phyloP scores from a whole-genome alignment of 768 basidiomycete species.

The Russula brevipes region DNA sequence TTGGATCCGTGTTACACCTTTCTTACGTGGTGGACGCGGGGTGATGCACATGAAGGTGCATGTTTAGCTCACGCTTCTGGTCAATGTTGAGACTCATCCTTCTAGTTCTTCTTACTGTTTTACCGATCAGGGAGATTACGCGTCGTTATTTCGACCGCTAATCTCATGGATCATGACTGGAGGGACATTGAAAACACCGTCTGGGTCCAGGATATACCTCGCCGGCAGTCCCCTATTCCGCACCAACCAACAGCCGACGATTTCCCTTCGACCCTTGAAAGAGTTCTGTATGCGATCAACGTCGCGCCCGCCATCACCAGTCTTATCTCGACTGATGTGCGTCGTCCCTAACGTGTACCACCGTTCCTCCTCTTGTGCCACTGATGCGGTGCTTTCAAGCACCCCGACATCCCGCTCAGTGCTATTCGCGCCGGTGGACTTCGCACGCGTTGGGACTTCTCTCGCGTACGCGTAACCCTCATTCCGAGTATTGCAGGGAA shows the following conservation, averaged over 20 bases:
- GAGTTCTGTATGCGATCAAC: slow-evolving; percentile 53
- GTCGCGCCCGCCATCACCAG: slow-evolving; percentile 56
- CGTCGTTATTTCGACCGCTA: slow-evolving; percentile 79
- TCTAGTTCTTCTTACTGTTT: slow-evolving; percentile 52
- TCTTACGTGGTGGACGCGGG: slow-evolving; percentile 24
- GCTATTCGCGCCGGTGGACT: slow-evolving; percentile 49
- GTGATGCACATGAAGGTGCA: slow-evolving; percentile 25
- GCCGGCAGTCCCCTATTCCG: slow-evolving; percentile 36
- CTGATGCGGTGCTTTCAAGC: slow-evolving; percentile 35
- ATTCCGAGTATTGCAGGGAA: slow-evolving; percentile 82
- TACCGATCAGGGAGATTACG: slow-evolving; percentile 80
- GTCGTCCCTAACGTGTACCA: slow-evolving; percentile 20
- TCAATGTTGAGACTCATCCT: not conserved
- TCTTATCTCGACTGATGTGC: slow-evolving; percentile 47
- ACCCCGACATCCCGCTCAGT: slow-evolving; percentile 57
- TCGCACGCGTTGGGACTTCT: slow-evolving; percentile 75
- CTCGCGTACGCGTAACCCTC: slow-evolving; percentile 63
- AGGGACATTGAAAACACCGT: slow-evolving; percentile 82
- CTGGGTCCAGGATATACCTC: slow-evolving; percentile 85
- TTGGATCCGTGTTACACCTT: slow-evolving; percentile 25
- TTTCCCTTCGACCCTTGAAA: slow-evolving; percentile 54
- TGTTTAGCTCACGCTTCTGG: not conserved
- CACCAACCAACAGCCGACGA: slow-evolving; percentile 47
- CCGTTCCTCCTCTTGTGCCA: not conserved
- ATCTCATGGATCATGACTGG: slow-evolving; percentile 83